Evolutionary conservation across 2,329 filamentous ascomycete genomes (phyloP), one percentile per base, ranked within the genome.

Genomic region (Pseudogymnoascus sp.): DNA sequence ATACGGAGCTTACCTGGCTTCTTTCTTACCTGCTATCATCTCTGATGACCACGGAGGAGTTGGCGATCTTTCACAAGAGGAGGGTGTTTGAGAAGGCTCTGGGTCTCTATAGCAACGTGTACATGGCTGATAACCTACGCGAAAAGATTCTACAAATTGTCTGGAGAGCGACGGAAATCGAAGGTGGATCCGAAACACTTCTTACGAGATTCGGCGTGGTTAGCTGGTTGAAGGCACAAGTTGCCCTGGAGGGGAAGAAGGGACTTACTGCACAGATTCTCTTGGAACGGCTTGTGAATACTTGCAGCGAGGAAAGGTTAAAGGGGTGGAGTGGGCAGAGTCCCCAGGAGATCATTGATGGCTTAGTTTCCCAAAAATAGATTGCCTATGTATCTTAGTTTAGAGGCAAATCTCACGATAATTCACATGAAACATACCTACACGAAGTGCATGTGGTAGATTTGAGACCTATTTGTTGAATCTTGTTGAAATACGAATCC

Each of bases 141-240:
- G 85, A 83, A 62, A 85, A 87, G 68, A 76, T 85, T 13, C 72
- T 85, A 28, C 76, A 77, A 72, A 81, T 95, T 21, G 69, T 96
- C 14, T 88, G 87, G 70, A 82, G 88, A 43, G 86, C 87, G 2
- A 86, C 85, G 0, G 82, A 81, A 54, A 83, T 93, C 34, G 83
- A 86, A 31, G 86, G 84, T 1, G 92, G 90, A 0, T 91, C 89
- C 74, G 90, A 87, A 4, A 93, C 89, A n/a, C 79, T 96, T 54
- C 82, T 92, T 39, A 96, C 92, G 1, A 81, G 92, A 64, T 87
- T 88, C 48, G 90, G 90, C 14, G 78, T 90, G 19, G 74, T 93
- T 62, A 87, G 83, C 68, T 96, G 92, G 92, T 79, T 93, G 7
- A 82, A 88, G 65, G 82, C 83, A 65, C 84, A 85, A 69, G 74